Evolutionary conservation across 2,329 filamentous ascomycete species (phyloP), one percentile per base, ranked within the genome.

Genomic region (Neofusicoccum umdonicola): DNA sequence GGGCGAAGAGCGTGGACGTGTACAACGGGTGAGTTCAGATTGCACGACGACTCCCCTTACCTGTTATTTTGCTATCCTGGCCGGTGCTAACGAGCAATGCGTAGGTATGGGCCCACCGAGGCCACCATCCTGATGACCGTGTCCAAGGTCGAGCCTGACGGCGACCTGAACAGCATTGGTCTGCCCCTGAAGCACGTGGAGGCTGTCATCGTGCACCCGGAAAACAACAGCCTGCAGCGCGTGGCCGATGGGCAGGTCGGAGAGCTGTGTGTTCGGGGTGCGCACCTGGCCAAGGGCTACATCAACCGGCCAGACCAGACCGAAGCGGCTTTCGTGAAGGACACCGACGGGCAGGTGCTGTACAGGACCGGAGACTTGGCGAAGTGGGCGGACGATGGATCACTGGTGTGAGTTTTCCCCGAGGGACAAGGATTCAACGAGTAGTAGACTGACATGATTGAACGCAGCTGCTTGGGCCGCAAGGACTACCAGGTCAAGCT

Each of bases 271-370:
- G 84, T 94, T 15, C 90, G 90, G 52, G 91, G 91, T n/a, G 79
- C 83, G 19, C 81, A 93, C 65, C 81, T 93, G 50, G 91, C 91
- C 13, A 84, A 90, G 64, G 91, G 88, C 50, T 95, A 95, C 71
- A 84, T 93, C 61, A 93, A 93, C 68, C 83, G 89, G n/a, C 89
- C 90, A 0, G 90, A 94, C 71, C 89, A 87, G 0, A 94, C 91
- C 0, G 88, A 87, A 6, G 87, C 89, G 72, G 87, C 88, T 0
- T 94, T 95, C 74, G 81, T 50, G 4, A 8, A 11, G 4, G 44
- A 37, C 17, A 12, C 15, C 4, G 57, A 39, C 8, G 27, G 31
- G 11, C 15, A 50, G 13, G 13, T 15, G 31, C 42, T 64, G 34
- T 69, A 68, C 62, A 56, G 63, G 45, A 67, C 42, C 27, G 68